These are phyloP conservation scores for Allantophomopsis cytisporea DNA, from an alignment of 2,329 filamentous ascomycete genomes.

Conservation along the genomic window DNA sequence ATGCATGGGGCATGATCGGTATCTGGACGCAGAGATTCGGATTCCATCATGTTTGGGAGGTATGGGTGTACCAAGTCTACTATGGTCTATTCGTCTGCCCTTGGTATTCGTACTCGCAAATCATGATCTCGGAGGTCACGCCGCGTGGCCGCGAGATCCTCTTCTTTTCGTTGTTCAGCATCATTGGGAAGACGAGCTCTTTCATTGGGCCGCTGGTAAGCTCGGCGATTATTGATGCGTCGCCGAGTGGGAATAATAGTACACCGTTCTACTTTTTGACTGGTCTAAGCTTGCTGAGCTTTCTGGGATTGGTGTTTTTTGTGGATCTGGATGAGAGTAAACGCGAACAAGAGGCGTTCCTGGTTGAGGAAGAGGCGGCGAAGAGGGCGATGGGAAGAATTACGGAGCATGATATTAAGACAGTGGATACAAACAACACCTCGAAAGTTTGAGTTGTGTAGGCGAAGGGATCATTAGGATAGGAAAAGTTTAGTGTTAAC, in stretches of 20 bases:
- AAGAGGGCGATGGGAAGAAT: constrained; percentile 10
- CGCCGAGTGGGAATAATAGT: constrained; percentile 35
- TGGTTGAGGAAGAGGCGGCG: constrained; percentile 18
- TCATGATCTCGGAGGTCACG: constrained; percentile 58
- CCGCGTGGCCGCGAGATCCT: constrained; percentile 56
- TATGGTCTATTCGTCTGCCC: constrained; percentile 56
- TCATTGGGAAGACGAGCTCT: constrained; percentile 53
- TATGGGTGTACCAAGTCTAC: constrained; percentile 34
- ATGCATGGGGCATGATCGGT: constrained; percentile 32
- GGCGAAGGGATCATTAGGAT: no score
- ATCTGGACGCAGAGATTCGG: constrained; percentile 30
- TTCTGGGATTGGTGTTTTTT: constrained; percentile 35
- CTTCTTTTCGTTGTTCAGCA: constrained; percentile 57
- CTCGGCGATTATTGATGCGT: constrained; percentile 53
- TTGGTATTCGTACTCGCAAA: constrained; percentile 59
- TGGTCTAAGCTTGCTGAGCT: constrained; percentile 40
- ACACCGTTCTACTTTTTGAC: constrained; percentile 56
- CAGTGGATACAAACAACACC: no score
- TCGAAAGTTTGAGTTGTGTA: no score
- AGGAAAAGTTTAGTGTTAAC: no score
- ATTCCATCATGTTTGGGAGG: constrained; percentile 30
- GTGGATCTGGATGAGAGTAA: constrained; percentile 48
- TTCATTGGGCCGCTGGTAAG: constrained; percentile 59
- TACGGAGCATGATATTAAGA: no score
- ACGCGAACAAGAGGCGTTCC: constrained; percentile 41